Percentiles rank a stretch among this genome's conserved stretches.
Evolutionary conservation across 176 grass and related monocot genomes (phyloP).

Genomic region (Areca catechu): DNA sequence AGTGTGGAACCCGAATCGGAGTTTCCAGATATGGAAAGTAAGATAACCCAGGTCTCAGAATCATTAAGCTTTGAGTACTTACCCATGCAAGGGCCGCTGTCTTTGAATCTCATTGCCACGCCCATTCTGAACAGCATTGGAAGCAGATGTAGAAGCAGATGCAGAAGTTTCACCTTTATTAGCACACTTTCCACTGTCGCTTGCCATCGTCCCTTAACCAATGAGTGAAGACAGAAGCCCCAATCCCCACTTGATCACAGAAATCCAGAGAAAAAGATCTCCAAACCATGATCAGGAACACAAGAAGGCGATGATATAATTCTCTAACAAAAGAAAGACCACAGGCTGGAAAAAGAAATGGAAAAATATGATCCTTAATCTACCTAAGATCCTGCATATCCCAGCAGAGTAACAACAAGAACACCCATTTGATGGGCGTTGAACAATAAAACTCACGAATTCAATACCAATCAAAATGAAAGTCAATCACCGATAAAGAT

Average conservation of each 20-base stretch:
- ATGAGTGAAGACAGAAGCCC: slow-evolving; percentile 10
- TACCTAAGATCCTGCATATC: not conserved
- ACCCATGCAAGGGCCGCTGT: slow-evolving; percentile 41
- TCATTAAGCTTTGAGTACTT: slow-evolving; percentile 3
- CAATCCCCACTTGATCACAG: slow-evolving; percentile 17
- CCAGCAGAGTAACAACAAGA: too few relatives aligned
- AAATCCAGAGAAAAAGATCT: slow-evolving; percentile 11
- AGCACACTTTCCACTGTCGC: slow-evolving; percentile 28
- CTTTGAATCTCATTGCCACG: slow-evolving; percentile 35
- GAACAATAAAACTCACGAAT: too few relatives aligned
- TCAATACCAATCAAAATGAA: too few relatives aligned
- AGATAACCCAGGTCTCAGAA: too few relatives aligned
- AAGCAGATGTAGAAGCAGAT: slow-evolving; percentile 20
- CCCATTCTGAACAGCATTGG: slow-evolving; percentile 27
- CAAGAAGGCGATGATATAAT: slow-evolving; percentile 11
- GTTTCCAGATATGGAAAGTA: too few relatives aligned
- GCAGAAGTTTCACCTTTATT: slow-evolving; percentile 26
- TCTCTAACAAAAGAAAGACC: slow-evolving; percentile 4
- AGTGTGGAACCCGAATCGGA: too few relatives aligned
- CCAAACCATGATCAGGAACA: slow-evolving; percentile 26
- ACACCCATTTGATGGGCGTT: too few relatives aligned
- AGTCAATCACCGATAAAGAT: too few relatives aligned
- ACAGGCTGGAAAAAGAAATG: slow-evolving; percentile 15
- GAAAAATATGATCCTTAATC: not conserved
- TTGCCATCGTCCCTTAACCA: slow-evolving; percentile 24